Percentiles rank a stretch among this genome's conserved stretches.
phyloP scores from a whole-genome alignment of 108 stramenopile genomes.

The Schizochytrium sp. region DNA sequence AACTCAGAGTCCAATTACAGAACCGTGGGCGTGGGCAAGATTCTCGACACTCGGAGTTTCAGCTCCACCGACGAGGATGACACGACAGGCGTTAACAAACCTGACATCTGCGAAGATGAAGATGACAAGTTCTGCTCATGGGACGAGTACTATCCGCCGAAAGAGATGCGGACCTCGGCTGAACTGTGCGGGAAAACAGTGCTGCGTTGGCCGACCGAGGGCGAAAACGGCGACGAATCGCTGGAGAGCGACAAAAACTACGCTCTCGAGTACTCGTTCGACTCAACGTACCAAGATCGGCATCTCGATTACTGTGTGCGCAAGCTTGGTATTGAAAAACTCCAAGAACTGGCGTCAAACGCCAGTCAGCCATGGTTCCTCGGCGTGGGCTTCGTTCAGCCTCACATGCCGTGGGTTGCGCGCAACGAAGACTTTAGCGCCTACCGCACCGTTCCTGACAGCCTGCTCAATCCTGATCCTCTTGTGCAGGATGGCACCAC shows the following conservation, averaged over 20 bases:
- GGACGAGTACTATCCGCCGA: background rate
- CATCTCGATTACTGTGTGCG: background rate
- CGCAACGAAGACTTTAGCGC: background rate
- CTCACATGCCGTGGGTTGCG: conserved; percentile 10
- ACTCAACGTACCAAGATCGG: background rate
- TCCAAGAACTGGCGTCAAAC: background rate
- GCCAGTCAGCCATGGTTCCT: background rate
- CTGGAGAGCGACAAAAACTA: background rate
- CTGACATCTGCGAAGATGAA: background rate
- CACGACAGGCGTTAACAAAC: background rate
- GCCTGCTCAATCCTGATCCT: background rate
- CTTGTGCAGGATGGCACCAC: background rate
- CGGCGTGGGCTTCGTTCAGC: background rate
- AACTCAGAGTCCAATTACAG: background rate
- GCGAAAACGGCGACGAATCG: background rate
- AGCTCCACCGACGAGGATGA: background rate
- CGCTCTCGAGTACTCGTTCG: background rate
- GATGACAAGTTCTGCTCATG: background rate
- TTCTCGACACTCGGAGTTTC: background rate
- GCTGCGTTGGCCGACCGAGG: background rate
- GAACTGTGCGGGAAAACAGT: background rate
- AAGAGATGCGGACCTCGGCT: background rate
- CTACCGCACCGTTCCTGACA: background rate
- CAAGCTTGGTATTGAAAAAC: background rate
- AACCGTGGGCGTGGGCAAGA: background rate